phyloP scores from a whole-genome alignment of 495 filamentous ascomycete species.

The Penicillium cosmopolitanum region DNA sequence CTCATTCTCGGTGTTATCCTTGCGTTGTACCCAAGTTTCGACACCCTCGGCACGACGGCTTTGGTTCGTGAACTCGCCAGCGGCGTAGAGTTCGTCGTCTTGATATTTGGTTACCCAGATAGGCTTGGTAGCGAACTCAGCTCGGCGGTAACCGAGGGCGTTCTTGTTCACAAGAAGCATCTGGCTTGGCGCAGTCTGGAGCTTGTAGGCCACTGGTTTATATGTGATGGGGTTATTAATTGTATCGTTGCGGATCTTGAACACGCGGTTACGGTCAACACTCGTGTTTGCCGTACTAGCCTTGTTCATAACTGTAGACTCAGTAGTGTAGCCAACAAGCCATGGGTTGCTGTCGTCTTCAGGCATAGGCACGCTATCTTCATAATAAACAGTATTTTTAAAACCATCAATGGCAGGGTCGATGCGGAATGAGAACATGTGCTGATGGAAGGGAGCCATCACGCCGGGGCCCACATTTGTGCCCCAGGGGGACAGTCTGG shows the following conservation, averaged over 20 bases:
- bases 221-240: slow-evolving; percentile 73
- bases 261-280: slow-evolving; percentile 64
- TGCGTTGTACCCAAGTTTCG: slow-evolving; percentile 54
- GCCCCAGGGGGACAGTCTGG: slow-evolving; percentile 71
- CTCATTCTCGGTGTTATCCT: slow-evolving; percentile 53
- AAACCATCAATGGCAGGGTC: slow-evolving; percentile 82
- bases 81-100: slow-evolving; percentile 80
- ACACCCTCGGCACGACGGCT: slow-evolving; percentile 64
- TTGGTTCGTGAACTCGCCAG: slow-evolving; percentile 88
- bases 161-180: slow-evolving; percentile 73
- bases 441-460: slow-evolving; percentile 79
- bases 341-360: slow-evolving; percentile 76
- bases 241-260: slow-evolving; percentile 77
- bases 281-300: slow-evolving; percentile 70
- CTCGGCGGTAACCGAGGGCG: slow-evolving; percentile 70
- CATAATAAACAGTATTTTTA: slow-evolving; percentile 68
- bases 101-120: slow-evolving; percentile 80
- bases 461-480: slow-evolving; percentile 88
- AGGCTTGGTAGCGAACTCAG: slow-evolving; percentile 81
- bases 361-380: slow-evolving; percentile 74
- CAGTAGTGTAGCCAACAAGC: slow-evolving; percentile 72
- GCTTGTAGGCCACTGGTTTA: slow-evolving; percentile 78
- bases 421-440: slow-evolving; percentile 86
- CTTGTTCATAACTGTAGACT: slow-evolving; percentile 61
- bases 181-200: slow-evolving; percentile 74